A percentile compares a stretch with the other conserved stretches of the same genome.
phyloP scores from a whole-genome alignment of 192 early-diverging fungal species.

The Rhizophagus prolifer region DNA sequence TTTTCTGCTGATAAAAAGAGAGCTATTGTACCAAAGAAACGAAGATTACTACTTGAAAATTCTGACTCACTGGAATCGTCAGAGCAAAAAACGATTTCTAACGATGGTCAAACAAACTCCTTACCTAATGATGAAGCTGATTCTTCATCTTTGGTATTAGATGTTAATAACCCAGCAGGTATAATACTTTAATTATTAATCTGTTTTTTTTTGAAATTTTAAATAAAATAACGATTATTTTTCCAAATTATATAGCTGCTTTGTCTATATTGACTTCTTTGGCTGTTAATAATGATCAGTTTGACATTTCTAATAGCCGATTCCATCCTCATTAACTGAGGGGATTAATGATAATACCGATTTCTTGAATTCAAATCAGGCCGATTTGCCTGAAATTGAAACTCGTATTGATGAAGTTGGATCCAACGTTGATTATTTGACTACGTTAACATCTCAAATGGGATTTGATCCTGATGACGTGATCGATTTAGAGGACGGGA shows the following conservation, averaged over 20 bases:
- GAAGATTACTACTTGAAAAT: slow-evolving; percentile 24
- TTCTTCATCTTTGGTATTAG: background rate
- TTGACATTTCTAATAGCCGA: slow-evolving; percentile 14
- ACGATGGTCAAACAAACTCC: background rate
- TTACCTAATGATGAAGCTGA: background rate
- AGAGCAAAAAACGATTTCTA: background rate
- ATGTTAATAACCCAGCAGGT: slow-evolving; percentile 22
- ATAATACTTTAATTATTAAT: background rate
- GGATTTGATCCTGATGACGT: slow-evolving; percentile 23
- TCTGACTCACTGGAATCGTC: background rate
- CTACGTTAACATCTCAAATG: slow-evolving; percentile 9
- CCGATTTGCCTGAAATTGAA: slow-evolving; percentile 1
- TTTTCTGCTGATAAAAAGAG: slow-evolving; percentile 64
- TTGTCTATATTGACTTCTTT: slow-evolving; percentile 12
- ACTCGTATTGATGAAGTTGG: slow-evolving; percentile 12
- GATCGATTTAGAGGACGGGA: background rate
- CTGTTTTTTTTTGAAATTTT: background rate
- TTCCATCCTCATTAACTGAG: background rate
- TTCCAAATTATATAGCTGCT: background rate
- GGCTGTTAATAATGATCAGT: slow-evolving; percentile 8
- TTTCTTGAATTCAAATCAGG: background rate
- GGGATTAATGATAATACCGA: background rate
- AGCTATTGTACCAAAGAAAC: slow-evolving; percentile 50
- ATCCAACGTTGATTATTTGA: slow-evolving; percentile 13
- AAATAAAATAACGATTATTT: background rate